Evolutionary conservation across 441 rosid genomes (phyloP), one percentile per base, ranked within the genome.

Genomic region (Croton laevigatus): DNA sequence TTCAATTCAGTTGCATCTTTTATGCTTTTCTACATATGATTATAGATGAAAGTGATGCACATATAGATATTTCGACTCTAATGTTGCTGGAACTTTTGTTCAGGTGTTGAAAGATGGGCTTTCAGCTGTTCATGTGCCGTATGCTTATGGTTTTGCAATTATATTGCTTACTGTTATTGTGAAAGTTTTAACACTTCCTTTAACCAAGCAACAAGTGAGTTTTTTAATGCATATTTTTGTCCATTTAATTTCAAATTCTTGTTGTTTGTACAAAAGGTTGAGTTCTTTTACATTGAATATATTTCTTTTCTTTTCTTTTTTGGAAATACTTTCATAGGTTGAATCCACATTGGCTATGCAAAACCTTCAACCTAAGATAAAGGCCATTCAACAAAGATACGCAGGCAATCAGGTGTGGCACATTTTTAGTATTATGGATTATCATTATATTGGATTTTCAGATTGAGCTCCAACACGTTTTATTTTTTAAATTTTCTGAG

Each of bases 281-380:
- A 51, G 34, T 22, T 22, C 22, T 54, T 20, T 5, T 37, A 7
- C 19, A 23, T 17, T 44, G 38, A 19, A 17, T 14, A 9, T 17
- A 14, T 14, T 75, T 38, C 59, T 38, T 38, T 38, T 4, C 6
- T 38, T 7, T 51, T 37, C 3, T 59, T 22, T 3, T 23, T 62
- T 51, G 16, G 17, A 34, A 19, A 20, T 36, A 62, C 54, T 79
- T 2, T 82, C 32, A 69, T 74, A 90, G 98, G 98, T 91, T 63
- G 98, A 94, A 82, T 94, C 98, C 52, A 90, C 98, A 3, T 66
- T 94, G 10, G 97, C 97, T 44, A 94, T 94, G 97, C 98, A 94
- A 81, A 94, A 91, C 73, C 97, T 94, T 76, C 97, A 94, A 78
- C 98, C 97, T 3, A 90, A 94, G 78, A 79, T 94, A 44, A 94